Evolutionary conservation across 208 protist genomes (phyloP).

Genomic region (Trypanosoma conorhini): DNA sequence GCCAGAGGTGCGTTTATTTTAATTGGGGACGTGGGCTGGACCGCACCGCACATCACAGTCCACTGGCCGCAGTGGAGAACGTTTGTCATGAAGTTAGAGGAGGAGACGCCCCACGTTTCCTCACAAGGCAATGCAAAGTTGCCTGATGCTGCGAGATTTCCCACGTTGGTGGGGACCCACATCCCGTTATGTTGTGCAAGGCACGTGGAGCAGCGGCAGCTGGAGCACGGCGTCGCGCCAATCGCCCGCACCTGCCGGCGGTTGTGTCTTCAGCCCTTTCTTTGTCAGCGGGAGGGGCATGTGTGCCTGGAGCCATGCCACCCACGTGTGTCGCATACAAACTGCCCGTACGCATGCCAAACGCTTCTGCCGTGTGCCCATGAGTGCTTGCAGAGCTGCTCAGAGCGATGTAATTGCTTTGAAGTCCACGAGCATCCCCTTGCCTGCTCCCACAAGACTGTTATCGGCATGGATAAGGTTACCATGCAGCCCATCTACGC

Average conservation of each 20-base stretch:
- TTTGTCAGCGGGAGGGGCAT: slow-evolving; percentile 57
- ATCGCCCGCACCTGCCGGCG: slow-evolving; percentile 54
- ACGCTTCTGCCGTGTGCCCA: slow-evolving; percentile 69
- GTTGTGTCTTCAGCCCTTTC: slow-evolving; percentile 58
- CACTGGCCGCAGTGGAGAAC: slow-evolving; percentile 70
- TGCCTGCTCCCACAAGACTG: slow-evolving; percentile 62
- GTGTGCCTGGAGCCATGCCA: slow-evolving; percentile 71
- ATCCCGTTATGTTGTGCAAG: slow-evolving; percentile 78
- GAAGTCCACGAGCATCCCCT: slow-evolving; percentile 67
- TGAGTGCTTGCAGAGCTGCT: slow-evolving; percentile 64
- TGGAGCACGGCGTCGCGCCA: slow-evolving; percentile 52
- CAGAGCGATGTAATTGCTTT: slow-evolving; percentile 76
- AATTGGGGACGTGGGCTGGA: slow-evolving; percentile 75
- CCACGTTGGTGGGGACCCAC: slow-evolving; percentile 56
- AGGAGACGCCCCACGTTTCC: slow-evolving; percentile 53
- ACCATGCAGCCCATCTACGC: slow-evolving; percentile 74
- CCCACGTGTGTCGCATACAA: slow-evolving; percentile 37
- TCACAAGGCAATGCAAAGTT: slow-evolving; percentile 11
- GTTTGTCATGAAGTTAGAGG: slow-evolving; percentile 66
- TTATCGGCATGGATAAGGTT: slow-evolving; percentile 67
- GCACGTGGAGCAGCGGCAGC: slow-evolving; percentile 74
- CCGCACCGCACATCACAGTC: slow-evolving; percentile 41
- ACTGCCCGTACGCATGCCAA: slow-evolving; percentile 68
- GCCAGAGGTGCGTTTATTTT: slow-evolving; percentile 65
- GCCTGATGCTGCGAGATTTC: slow-evolving; percentile 33